A percentile compares a stretch with the other conserved stretches of the same genome.
These are phyloP conservation scores for Bacterosira constricta DNA, from an alignment of 108 stramenopile genomes.

Conservation along the genomic window DNA sequence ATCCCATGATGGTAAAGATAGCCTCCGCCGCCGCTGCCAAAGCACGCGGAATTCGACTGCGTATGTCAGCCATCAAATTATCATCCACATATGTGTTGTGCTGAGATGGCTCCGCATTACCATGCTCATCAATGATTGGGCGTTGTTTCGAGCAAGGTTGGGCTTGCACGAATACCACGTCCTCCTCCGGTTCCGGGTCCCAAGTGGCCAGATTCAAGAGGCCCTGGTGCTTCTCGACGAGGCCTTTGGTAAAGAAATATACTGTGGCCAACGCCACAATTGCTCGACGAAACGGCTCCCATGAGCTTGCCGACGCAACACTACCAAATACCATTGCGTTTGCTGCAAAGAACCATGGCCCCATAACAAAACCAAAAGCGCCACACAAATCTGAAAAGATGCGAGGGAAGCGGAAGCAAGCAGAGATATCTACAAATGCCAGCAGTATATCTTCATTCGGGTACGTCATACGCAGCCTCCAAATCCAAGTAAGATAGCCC, in stretches of 20 bases:
- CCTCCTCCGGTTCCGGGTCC: background rate
- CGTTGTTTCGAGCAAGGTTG: background rate
- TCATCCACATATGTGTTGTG: background rate
- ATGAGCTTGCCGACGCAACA: background rate
- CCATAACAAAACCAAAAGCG: background rate
- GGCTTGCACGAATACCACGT: background rate
- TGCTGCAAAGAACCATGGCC: background rate
- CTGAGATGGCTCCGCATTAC: background rate
- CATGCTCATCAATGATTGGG: background rate
- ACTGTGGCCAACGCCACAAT: background rate
- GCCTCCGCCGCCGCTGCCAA: no score
- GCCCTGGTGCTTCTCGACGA: background rate
- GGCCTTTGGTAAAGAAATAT: background rate
- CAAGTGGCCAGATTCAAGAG: background rate
- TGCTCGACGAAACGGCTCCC: background rate
- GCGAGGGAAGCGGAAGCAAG: background rate
- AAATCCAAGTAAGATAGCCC: no score
- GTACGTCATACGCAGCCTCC: no score
- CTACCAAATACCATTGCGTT: background rate
- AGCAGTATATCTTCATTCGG: no score
- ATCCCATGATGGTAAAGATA: no score
- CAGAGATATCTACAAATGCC: background rate
- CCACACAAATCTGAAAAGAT: background rate
- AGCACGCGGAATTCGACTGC: no score
- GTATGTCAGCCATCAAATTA: no score